Base-by-base conservation (phyloP, 2,329 filamentous ascomycete genomes). In the Colletotrichum sp. region DNA sequence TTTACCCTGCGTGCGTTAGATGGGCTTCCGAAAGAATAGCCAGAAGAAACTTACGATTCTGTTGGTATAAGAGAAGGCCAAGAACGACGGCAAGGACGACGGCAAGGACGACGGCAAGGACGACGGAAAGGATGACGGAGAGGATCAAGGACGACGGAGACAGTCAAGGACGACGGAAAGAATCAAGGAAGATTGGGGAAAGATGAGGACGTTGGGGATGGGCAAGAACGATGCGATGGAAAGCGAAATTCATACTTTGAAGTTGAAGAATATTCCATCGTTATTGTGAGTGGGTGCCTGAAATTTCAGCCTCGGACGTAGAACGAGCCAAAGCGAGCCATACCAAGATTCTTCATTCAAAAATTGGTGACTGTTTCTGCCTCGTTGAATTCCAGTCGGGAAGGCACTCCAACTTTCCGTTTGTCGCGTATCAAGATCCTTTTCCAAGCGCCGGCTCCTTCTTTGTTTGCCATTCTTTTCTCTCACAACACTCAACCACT, bases 341-440 rank as follows among this genome's bases (percentile, higher is more conserved):
- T 48, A 0, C 18, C 18, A 48, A 48, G 6, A n/a, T 2, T 0
- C 8, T 6, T n/a, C n/a, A 5, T 7, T 48, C 5, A 6, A 12
- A 5, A 48, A 4, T 48, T 48, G 38, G 38, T 48, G 38, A 48
- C 1, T 48, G 18, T n/a, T n/a, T n/a, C 16, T 43, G 10, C 30
- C 5, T 3, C 7, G 9, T 12, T 7, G 5, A 7, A n/a, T n/a
- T 4, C 18, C 38, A 2, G 2, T 7, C 36, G 9, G 38, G 38
- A 0, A 43, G 38, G 38, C 38, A n/a, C 9, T 48, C 18, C 18
- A 48, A 48, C 18, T n/a, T 48, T n/a, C 38, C 9, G 38, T n/a
- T 48, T 48, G 18, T n/a, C 38, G 9, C 38, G 9, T 6, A 5
- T 9, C 9, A 2, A n/a, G 18, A 9, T 12, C 18, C 5, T 5